Conservation (phyloP, 306 rosid genomes). For the Vigna radiata region DNA sequence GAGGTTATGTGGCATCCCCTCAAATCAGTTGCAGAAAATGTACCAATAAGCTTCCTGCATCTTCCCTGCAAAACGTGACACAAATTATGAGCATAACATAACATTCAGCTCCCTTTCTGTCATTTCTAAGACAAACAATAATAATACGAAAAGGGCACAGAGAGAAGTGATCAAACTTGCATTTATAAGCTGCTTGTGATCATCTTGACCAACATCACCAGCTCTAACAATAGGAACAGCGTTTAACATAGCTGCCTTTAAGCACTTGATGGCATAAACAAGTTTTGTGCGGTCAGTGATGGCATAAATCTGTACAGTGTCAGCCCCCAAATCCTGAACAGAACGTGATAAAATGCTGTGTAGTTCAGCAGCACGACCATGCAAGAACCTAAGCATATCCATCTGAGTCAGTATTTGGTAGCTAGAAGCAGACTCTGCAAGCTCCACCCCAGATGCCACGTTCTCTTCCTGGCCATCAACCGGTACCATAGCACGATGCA, state of each 20-base stretch:
- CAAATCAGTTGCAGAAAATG: conserved; percentile 81
- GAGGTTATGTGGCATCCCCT: conserved; percentile 70
- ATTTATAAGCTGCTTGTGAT: conserved; percentile 66
- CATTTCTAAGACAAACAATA: neutral
- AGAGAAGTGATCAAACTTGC: conserved; percentile 45
- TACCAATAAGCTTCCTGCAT: conserved; percentile 67
- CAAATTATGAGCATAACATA: neutral
- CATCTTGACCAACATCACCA: conserved; percentile 48
- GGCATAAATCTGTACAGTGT: conserved; percentile 64
- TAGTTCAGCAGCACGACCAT: conserved; percentile 48
- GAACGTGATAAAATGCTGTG: conserved; percentile 42
- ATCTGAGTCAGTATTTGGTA: conserved; percentile 83
- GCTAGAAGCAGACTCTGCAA: conserved; percentile 70
- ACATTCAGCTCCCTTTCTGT: neutral
- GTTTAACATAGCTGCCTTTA: conserved; percentile 64
- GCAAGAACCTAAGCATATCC: conserved; percentile 74
- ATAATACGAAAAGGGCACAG: neutral
- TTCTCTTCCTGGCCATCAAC: conserved; percentile 61
- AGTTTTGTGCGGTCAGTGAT: conserved; percentile 73
- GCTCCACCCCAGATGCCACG: conserved; percentile 64
- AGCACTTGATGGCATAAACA: conserved; percentile 71
- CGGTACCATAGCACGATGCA: conserved; percentile 83
- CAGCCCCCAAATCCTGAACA: conserved; percentile 60
- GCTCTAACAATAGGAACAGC: conserved; percentile 81
- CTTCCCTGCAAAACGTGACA: conserved; percentile 59